phyloP scores from a whole-genome alignment of 352 stramenopile genomes.

The Phytophthora pinifolia region DNA sequence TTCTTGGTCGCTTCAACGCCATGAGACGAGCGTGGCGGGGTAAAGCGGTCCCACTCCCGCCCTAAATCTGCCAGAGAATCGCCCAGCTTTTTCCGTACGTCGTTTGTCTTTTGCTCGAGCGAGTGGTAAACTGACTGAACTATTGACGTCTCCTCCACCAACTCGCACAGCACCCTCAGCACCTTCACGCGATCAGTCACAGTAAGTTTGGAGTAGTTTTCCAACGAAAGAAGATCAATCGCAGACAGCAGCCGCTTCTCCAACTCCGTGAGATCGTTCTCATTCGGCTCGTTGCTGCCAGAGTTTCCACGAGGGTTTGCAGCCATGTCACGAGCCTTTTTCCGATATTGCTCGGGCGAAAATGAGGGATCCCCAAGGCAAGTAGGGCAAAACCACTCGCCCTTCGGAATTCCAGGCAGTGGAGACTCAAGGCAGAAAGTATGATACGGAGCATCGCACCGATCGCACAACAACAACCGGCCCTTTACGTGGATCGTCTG shows the following conservation, averaged over 20 bases:
- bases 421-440: slow-evolving; percentile 77
- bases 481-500: slow-evolving; percentile 71
- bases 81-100: slow-evolving; percentile 50
- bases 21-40: slow-evolving; percentile 40
- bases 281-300: slow-evolving; percentile 23
- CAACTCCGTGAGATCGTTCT: slow-evolving; percentile 57
- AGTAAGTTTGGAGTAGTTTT: slow-evolving; percentile 62
- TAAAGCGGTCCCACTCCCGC: slow-evolving; percentile 62
- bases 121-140: slow-evolving; percentile 68
- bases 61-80: slow-evolving; percentile 63
- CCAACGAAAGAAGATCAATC: slow-evolving; percentile 68
- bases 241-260: slow-evolving; percentile 59
- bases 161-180: slow-evolving; percentile 62
- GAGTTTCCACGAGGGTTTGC: slow-evolving; percentile 18
- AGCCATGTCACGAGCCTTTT: slow-evolving; percentile 35
- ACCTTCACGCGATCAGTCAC: slow-evolving; percentile 59
- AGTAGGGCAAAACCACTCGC: slow-evolving; percentile 78
- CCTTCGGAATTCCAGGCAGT: slow-evolving; percentile 50
- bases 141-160: slow-evolving; percentile 49
- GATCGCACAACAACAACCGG: slow-evolving; percentile 69
- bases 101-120: slow-evolving; percentile 65
- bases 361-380: slow-evolving; percentile 60
- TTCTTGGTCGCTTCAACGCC: slow-evolving; percentile 58
- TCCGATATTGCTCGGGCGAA: slow-evolving; percentile 52
- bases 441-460: slow-evolving; percentile 84